These are phyloP conservation scores for Talaromyces funiculosus DNA, from an alignment of 2,329 filamentous ascomycete genomes.

Conservation along the genomic window DNA sequence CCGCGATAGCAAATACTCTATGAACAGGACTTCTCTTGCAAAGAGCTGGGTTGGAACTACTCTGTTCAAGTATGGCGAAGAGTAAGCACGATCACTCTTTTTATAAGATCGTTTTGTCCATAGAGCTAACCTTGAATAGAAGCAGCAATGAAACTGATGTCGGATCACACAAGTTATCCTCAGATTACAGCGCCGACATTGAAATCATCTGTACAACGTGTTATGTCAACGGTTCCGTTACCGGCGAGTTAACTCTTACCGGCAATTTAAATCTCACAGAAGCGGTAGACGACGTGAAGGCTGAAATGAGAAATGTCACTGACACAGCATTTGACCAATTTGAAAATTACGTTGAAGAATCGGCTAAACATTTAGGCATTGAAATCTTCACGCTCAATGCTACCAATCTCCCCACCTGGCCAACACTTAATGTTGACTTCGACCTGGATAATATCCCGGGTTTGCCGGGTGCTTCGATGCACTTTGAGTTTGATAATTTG, in stretches of 20 bases:
- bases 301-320: not conserved
- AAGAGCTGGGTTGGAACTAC: slow-evolving; percentile 6
- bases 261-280: slow-evolving; percentile 22
- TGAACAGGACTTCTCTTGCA: slow-evolving; percentile 9
- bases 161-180: not conserved
- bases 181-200: slow-evolving; percentile 1
- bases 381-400: not conserved
- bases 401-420: slow-evolving; percentile 13
- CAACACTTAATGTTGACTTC: slow-evolving; percentile 40
- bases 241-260: slow-evolving; percentile 39
- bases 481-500: slow-evolving; percentile 47
- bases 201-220: slow-evolving; percentile 40
- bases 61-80: not conserved
- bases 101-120: not conserved
- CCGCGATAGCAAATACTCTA: slow-evolving; percentile 7
- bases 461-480: slow-evolving; percentile 24
- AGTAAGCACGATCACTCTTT: not conserved
- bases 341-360: not conserved
- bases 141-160: not conserved
- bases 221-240: slow-evolving; percentile 47
- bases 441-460: slow-evolving; percentile 22
- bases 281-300: slow-evolving; percentile 20
- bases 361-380: not conserved
- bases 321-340: slow-evolving; percentile 1
- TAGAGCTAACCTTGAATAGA: not conserved